These are phyloP conservation scores for Manihot esculenta DNA, from an alignment of 441 rosid genomes.

Conservation along the genomic window DNA sequence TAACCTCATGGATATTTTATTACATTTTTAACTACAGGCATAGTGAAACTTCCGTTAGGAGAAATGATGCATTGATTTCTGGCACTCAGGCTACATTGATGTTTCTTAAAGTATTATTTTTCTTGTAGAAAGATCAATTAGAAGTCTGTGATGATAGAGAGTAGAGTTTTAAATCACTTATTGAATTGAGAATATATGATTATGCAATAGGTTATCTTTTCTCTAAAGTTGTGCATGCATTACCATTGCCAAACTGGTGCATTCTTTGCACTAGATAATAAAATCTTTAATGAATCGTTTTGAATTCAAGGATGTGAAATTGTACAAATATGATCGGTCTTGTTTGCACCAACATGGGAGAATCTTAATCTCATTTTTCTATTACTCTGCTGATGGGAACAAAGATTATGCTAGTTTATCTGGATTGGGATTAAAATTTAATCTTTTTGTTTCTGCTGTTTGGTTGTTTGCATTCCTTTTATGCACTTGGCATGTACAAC, in stretches of 20 bases:
- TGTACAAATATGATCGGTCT: no score
- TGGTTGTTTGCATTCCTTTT: neutral
- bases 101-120: neutral
- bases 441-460: neutral
- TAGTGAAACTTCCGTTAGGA: neutral
- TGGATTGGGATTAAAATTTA: neutral
- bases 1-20: neutral
- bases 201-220: neutral
- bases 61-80: neutral
- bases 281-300: no score
- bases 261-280: neutral
- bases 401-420: neutral
- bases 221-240: neutral
- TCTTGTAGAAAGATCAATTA: neutral
- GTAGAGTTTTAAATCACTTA: neutral
- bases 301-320: no score
- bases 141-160: no score
- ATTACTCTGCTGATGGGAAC: no score
- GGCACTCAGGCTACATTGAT: neutral
- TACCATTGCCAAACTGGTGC: neutral
- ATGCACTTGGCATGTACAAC: neutral
- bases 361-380: no score
- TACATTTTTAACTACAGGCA: neutral
- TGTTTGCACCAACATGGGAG: no score
- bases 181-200: neutral